Conservation (phyloP, 2,329 filamentous ascomycete species). For the Xylaria sp. region DNA sequence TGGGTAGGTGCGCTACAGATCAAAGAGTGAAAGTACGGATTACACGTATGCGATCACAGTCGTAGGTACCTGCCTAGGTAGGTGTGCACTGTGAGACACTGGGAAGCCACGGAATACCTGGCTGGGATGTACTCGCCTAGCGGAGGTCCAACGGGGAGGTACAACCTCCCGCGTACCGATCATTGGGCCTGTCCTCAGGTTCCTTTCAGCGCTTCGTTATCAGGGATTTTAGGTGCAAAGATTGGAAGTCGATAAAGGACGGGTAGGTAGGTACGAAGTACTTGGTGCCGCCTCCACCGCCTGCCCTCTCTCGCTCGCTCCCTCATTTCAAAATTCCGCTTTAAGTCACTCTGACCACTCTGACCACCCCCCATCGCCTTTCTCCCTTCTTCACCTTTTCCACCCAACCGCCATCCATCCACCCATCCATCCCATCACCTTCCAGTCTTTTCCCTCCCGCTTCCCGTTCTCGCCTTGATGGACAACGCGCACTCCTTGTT, state of each 20-base stretch:
- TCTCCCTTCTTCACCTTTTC: slow-evolving; percentile 11
- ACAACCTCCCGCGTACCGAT: background rate
- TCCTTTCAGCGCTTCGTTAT: slow-evolving; percentile 4
- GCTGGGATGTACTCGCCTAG: background rate
- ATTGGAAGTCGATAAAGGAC: background rate
- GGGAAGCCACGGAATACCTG: no score
- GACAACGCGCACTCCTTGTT: slow-evolving; percentile 1
- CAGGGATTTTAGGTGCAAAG: background rate
- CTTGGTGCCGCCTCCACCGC: slow-evolving; percentile 11
- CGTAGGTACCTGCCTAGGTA: background rate
- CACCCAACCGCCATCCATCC: slow-evolving; percentile 2
- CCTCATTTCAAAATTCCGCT: slow-evolving; percentile 15
- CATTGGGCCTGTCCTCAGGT: background rate
- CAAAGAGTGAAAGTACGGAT: no score
- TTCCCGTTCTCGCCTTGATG: background rate
- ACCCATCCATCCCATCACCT: slow-evolving; percentile 1
- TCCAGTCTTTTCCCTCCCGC: slow-evolving; percentile 3
- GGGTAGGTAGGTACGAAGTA: background rate
- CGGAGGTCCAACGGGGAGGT: background rate
- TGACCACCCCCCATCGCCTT: background rate
- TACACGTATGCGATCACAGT: background rate
- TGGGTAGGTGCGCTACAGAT: background rate
- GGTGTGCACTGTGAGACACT: background rate
- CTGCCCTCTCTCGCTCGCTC: slow-evolving; percentile 8
- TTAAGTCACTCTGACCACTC: slow-evolving; percentile 6